Conservation (phyloP, 2,329 filamentous ascomycete genomes). For the Akanthomyces uredinophilus region DNA sequence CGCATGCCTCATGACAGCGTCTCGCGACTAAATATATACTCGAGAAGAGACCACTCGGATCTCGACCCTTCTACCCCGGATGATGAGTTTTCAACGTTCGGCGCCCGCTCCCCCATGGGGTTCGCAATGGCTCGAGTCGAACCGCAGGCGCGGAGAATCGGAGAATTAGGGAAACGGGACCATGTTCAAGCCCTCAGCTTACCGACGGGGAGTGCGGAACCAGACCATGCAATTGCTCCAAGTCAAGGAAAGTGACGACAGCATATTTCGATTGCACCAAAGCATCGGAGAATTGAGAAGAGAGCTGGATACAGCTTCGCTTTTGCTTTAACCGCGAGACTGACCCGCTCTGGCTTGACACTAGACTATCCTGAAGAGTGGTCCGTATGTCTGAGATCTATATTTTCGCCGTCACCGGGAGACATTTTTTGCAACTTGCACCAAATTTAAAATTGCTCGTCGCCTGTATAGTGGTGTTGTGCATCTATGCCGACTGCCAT, state of each 20-base stretch:
- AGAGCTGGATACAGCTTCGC: not conserved
- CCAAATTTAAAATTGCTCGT: not conserved
- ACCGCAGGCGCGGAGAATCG: not conserved
- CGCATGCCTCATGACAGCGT: constrained; percentile 1
- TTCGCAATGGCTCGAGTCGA: not conserved
- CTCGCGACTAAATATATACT: not conserved
- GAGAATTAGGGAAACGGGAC: constrained; percentile 8
- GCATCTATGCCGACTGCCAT: not conserved
- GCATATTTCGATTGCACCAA: not conserved
- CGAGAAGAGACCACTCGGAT: not conserved
- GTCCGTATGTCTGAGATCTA: not conserved
- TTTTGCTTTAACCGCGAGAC: not conserved
- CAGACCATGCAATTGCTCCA: not conserved
- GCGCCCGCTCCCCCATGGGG: constrained; percentile 4
- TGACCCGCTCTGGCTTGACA: constrained; percentile 3
- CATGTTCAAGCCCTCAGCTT: not conserved
- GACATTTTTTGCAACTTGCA: not conserved
- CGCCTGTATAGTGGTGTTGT: not conserved
- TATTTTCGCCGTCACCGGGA: not conserved
- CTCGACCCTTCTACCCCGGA: constrained; percentile 4
- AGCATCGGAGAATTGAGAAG: not conserved
- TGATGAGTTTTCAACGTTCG: not conserved
- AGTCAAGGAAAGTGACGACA: not conserved
- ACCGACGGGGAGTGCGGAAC: not conserved
- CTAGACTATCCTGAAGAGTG: not conserved